Percentiles rank a stretch among this genome's conserved stretches.
phyloP scores from a whole-genome alignment of 306 rosid genomes.

The Potentilla sterilis region DNA sequence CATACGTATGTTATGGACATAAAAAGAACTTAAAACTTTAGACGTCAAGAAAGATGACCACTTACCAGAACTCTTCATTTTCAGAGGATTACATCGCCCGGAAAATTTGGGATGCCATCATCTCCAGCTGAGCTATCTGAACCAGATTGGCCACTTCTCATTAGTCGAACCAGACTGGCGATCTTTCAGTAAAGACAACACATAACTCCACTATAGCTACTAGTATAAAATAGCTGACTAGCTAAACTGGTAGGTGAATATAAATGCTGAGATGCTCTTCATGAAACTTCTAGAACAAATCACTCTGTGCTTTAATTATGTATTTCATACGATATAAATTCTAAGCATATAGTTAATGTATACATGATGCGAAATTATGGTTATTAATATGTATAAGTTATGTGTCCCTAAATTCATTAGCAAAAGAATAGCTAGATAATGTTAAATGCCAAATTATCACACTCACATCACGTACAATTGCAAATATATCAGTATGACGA shows the following conservation, averaged over 20 bases:
- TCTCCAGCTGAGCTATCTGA: not conserved
- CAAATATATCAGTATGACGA: not conserved
- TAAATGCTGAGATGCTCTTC: not conserved
- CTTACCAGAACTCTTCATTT: slow-evolving; percentile 2
- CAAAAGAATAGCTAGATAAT: not conserved
- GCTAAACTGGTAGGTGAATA: not conserved
- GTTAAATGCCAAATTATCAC: not conserved
- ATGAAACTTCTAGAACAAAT: not conserved
- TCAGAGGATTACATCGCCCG: not conserved
- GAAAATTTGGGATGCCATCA: slow-evolving; percentile 5
- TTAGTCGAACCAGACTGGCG: not conserved
- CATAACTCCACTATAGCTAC: not conserved
- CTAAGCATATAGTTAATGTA: not conserved
- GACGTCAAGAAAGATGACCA: slow-evolving; percentile 6
- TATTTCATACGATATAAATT: not conserved
- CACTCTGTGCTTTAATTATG: not conserved
- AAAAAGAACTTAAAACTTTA: slow-evolving; percentile 8
- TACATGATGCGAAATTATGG: not conserved
- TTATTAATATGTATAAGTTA: not conserved
- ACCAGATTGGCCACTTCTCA: not conserved
- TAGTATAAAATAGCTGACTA: not conserved
- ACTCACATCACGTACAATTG: not conserved
- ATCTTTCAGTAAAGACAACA: not conserved
- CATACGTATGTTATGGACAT: slow-evolving; percentile 31
- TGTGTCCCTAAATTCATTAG: not conserved